Conservation (phyloP, 2,329 filamentous ascomycete species). For the Verruconis gallopava region DNA sequence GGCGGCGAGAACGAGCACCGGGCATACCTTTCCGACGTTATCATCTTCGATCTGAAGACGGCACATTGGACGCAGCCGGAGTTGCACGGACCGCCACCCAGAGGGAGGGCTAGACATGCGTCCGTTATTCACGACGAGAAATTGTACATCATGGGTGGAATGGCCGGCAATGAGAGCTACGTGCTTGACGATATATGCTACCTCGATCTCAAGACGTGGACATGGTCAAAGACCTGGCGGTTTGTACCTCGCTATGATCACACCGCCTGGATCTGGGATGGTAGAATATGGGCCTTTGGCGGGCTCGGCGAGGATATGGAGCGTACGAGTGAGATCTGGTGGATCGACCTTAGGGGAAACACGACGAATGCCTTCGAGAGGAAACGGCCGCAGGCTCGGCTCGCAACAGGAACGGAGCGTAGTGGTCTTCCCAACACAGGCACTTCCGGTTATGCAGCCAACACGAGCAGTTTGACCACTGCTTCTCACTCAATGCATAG, state of each 20-base stretch:
- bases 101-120: conserved; percentile 83
- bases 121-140: conserved; percentile 94
- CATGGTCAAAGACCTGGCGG: conserved; percentile 91
- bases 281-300: conserved; percentile 91
- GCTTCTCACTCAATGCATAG: conserved; percentile 30
- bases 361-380: neutral
- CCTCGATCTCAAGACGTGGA: conserved; percentile 91
- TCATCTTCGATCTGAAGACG: conserved; percentile 88
- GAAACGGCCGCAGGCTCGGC: conserved; percentile 45
- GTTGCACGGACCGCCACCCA: conserved; percentile 70
- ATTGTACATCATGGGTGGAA: conserved; percentile 88
- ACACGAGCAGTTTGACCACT: conserved; percentile 48
- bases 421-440: conserved; percentile 19
- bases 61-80: conserved; percentile 92
- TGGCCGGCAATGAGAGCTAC: conserved; percentile 82
- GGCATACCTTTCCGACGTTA: conserved; percentile 88
- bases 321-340: conserved; percentile 91
- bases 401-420: conserved; percentile 24
- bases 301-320: conserved; percentile 94
- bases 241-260: conserved; percentile 95
- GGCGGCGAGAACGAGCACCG: conserved; percentile 96
- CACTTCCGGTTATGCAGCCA: conserved; percentile 54
- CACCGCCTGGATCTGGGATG: conserved; percentile 83
- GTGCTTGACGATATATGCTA: conserved; percentile 96
- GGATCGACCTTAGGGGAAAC: conserved; percentile 85